phyloP scores from a whole-genome alignment of 352 stramenopile species.

The Phytophthora tentaculata region DNA sequence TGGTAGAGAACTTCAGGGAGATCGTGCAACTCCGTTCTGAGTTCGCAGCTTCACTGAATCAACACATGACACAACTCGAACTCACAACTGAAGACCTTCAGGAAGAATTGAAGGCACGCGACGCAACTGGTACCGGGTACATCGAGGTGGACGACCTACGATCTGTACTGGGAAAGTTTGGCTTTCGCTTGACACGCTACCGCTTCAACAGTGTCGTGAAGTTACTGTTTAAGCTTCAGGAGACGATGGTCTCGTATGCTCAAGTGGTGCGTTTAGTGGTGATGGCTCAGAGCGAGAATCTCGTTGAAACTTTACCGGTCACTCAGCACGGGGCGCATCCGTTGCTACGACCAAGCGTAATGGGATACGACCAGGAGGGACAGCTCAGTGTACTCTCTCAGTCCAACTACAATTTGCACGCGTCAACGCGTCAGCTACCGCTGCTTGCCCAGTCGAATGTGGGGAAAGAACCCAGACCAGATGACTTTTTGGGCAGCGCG shows the following conservation, averaged over 20 bases:
- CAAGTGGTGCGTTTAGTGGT: slow-evolving; percentile 51
- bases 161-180: slow-evolving; percentile 42
- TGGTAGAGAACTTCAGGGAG: slow-evolving; percentile 66
- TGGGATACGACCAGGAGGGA: slow-evolving; percentile 15
- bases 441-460: slow-evolving; percentile 20
- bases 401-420: slow-evolving; percentile 28
- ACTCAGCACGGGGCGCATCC: slow-evolving; percentile 16
- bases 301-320: slow-evolving; percentile 12
- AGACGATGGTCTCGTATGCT: slow-evolving; percentile 43
- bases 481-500: slow-evolving; percentile 14
- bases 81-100: slow-evolving; percentile 41
- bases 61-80: slow-evolving; percentile 22
- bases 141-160: slow-evolving; percentile 54
- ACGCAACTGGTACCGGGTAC: slow-evolving; percentile 31
- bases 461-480: slow-evolving; percentile 4
- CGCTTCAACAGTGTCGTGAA: slow-evolving; percentile 67
- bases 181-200: slow-evolving; percentile 53
- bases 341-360: slow-evolving; percentile 29
- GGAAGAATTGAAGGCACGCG: slow-evolving; percentile 33
- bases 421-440: slow-evolving; percentile 26
- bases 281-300: slow-evolving; percentile 36
- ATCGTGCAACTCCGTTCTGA: slow-evolving; percentile 53
- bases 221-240: slow-evolving; percentile 52
- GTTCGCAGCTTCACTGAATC: slow-evolving; percentile 41
- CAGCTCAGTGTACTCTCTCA: slow-evolving; percentile 24